Conservation (phyloP, 2,329 filamentous ascomycete genomes). For the Colletotrichum orbiculare region DNA sequence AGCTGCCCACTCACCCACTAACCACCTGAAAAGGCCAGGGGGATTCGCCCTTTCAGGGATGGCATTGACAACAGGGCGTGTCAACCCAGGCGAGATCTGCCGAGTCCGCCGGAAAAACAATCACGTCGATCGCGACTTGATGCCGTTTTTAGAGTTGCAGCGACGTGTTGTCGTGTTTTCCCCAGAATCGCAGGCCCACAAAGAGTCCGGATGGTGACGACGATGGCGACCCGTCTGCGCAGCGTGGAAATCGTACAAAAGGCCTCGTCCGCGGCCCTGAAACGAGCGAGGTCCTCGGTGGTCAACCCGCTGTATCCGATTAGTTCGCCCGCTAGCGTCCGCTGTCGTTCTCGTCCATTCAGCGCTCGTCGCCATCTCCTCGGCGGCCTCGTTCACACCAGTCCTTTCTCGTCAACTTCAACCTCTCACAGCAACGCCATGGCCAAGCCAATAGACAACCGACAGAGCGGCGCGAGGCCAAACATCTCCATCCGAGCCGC, state of each 20-base stretch:
- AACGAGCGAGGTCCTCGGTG: background rate
- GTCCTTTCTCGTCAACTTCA: background rate
- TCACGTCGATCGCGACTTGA: conserved; percentile 3
- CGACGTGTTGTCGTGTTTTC: conserved; percentile 24
- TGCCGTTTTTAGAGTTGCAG: background rate
- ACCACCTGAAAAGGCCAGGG: background rate
- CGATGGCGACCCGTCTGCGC: background rate
- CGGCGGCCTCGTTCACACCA: background rate
- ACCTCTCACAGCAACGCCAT: background rate
- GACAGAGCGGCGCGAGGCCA: background rate
- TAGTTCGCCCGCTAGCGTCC: background rate
- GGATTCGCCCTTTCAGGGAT: conserved; percentile 17
- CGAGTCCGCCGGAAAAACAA: background rate
- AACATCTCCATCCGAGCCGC: conserved; percentile 12
- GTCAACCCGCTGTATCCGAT: background rate
- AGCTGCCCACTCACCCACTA: background rate
- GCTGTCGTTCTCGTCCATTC: background rate
- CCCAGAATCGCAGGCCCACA: background rate
- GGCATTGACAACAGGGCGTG: conserved; percentile 28
- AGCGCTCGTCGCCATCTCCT: background rate
- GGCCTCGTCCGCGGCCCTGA: background rate
- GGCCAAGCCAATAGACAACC: conserved; percentile 1
- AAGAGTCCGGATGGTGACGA: background rate
- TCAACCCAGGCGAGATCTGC: conserved; percentile 11
- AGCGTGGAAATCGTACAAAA: conserved; percentile 13